Percentiles rank a stretch among this genome's conserved stretches.
Conservation (phyloP, 2,329 filamentous ascomycete genomes). For the Intubia oerlemansii region DNA sequence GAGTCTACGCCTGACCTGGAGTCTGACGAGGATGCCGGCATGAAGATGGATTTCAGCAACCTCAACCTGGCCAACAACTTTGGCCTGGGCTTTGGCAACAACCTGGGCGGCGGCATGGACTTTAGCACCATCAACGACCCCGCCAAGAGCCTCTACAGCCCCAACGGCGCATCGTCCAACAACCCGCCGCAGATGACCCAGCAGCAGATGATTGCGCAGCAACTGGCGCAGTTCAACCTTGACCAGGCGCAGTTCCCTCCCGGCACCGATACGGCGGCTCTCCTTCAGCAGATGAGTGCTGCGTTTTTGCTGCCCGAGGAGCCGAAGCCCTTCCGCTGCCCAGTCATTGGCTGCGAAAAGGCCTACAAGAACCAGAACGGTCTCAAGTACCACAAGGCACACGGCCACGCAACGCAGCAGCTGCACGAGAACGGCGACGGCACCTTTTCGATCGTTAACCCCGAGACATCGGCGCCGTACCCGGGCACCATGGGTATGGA, state of each 20-base stretch:
- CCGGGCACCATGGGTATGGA: conserved; percentile 98
- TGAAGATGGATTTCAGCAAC: conserved; percentile 36
- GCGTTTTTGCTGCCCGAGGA: conserved; percentile 60
- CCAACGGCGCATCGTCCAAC: conserved; percentile 38
- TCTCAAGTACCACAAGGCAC: conserved; percentile 69
- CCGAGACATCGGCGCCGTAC: conserved; percentile 81
- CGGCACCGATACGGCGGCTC: conserved; percentile 45
- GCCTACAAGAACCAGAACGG: conserved; percentile 99
- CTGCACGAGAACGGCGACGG: conserved; percentile 92
- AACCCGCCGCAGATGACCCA: conserved; percentile 30
- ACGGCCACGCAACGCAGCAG: conserved; percentile 92
- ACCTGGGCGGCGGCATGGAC: conserved; percentile 19
- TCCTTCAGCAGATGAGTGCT: conserved; percentile 31
- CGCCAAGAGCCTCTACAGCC: conserved; percentile 79
- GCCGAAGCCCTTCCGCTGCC: conserved; percentile 93
- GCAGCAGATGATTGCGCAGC: conserved; percentile 43
- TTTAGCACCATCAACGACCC: conserved; percentile 67
- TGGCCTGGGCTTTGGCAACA: conserved; percentile 30
- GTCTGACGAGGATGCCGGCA: conserved; percentile 47
- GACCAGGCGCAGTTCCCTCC: conserved; percentile 55
- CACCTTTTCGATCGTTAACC: conserved; percentile 95
- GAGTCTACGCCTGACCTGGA: conserved; percentile 40
- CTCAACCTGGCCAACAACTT: conserved; percentile 25
- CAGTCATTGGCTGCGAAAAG: conserved; percentile 96
- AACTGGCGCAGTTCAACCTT: conserved; percentile 51